Conservation (phyloP, 2,329 filamentous ascomycete genomes). For the Clonostachys byssicola region DNA sequence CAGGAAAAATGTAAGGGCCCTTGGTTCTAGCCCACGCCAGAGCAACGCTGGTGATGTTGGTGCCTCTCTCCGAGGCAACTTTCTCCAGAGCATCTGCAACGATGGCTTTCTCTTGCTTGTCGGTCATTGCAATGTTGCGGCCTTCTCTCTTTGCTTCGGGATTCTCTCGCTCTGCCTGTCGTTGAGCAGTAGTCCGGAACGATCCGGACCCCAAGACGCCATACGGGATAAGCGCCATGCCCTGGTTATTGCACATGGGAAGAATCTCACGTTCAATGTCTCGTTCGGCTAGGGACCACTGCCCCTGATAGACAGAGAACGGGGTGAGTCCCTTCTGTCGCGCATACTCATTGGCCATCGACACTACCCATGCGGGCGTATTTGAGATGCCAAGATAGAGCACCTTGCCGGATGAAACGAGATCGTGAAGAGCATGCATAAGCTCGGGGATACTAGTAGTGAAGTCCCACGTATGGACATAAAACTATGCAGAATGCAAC, state of each 20-base stretch:
- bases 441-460: constrained; percentile 14
- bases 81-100: too few species aligned
- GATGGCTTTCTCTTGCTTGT: too few species aligned
- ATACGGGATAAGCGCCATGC: constrained; percentile 44
- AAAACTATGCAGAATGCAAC: constrained; percentile 6
- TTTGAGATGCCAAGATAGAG: constrained; percentile 19
- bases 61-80: too few species aligned
- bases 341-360: constrained; percentile 16
- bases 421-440: constrained; percentile 16
- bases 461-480: constrained; percentile 19
- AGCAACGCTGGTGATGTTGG: too few species aligned
- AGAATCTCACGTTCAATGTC: constrained; percentile 19
- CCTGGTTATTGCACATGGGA: constrained; percentile 14
- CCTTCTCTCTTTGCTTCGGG: too few species aligned
- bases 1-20: too few species aligned
- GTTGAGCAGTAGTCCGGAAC: constrained; percentile 11
- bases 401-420: constrained; percentile 16
- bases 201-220: constrained; percentile 37
- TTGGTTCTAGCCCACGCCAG: too few species aligned
- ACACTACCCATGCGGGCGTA: constrained; percentile 18
- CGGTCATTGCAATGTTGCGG: too few species aligned
- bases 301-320: constrained; percentile 18
- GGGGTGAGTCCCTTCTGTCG: constrained; percentile 11
- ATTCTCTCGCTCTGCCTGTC: too few species aligned
- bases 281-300: constrained; percentile 13